Conservation (phyloP, 441 rosid genomes). For the Jatropha multifida region DNA sequence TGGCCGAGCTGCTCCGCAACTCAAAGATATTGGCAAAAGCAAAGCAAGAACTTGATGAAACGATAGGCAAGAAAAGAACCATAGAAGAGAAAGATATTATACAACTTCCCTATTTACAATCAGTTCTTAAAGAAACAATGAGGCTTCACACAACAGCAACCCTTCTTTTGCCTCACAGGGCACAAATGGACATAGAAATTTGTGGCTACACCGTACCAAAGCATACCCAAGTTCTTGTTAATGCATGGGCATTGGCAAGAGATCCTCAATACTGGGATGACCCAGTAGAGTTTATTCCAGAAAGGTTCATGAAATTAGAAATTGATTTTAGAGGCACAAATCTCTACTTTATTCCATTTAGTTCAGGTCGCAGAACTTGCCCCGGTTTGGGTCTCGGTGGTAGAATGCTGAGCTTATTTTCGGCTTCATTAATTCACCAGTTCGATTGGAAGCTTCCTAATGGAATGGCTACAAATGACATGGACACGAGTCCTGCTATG, state of each 20-base stretch:
- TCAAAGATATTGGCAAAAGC: constrained; percentile 4
- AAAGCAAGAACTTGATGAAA: constrained; percentile 9
- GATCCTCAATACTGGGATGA: constrained; percentile 44
- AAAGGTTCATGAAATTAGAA: constrained; percentile 45
- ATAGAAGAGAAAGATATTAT: constrained; percentile 5
- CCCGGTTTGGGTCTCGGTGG: constrained; percentile 34
- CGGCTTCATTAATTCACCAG: constrained; percentile 30
- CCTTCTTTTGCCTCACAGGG: constrained; percentile 4
- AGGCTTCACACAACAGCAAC: constrained; percentile 5
- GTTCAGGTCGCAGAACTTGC: constrained; percentile 47
- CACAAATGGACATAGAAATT: constrained; percentile 13
- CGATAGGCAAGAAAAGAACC: background rate
- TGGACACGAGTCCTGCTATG: constrained; percentile 16
- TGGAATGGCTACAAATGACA: constrained; percentile 9
- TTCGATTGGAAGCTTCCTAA: constrained; percentile 37
- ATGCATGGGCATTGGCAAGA: constrained; percentile 54
- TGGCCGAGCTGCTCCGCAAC: constrained; percentile 12
- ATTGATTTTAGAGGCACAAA: constrained; percentile 39
- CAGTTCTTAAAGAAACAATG: constrained; percentile 11
- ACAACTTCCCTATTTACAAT: constrained; percentile 5
- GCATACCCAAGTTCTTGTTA: constrained; percentile 43
- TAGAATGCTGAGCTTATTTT: constrained; percentile 26
- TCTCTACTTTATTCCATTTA: constrained; percentile 45
- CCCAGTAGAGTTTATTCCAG: constrained; percentile 43
- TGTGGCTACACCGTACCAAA: constrained; percentile 34